Evolutionary conservation across 495 filamentous ascomycete genomes (phyloP), one percentile per base, ranked within the genome.

Genomic region (Neurospora discreta): DNA sequence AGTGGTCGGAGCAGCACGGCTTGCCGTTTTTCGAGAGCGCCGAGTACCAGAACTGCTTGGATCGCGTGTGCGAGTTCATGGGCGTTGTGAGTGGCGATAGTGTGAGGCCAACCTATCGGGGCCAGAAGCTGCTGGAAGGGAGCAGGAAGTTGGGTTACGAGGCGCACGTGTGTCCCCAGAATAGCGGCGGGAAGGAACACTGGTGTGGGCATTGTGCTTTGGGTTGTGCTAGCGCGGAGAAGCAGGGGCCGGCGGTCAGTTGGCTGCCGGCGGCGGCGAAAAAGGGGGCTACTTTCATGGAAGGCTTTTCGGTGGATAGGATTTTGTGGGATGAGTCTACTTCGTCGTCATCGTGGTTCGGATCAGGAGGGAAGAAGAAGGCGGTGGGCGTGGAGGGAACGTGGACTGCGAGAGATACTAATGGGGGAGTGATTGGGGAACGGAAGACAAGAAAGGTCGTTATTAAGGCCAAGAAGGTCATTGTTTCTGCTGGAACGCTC

Each of bases 391-490:
- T 97, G 2, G 74, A 84, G 74, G 93, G 93, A 2, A 84, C 80
- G 18, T 97, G 93, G 93, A 89, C 84, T 3, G 89, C 91, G 23
- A 85, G 91, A 68, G 91, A 92, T 74, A 82, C 83, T 36, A 82
- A 88, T 40, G 86, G 89, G 13, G 86, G 86, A 3, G 79, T 89
- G 4, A 82, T 84, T 26, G 87, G 86, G 0, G 79, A 79, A 18
- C 74, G 80, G n/a, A 84, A 78, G 2, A 82, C 80, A 52, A 84
- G 90, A 20, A 81, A 89, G 74, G 84, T 96, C 18, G 83, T 88
- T 46, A 85, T 97, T 68, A 92, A 87, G 74, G 93, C 94, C 0
- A 94, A 93, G 83, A 91, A 89, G 74, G 92, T 97, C 1, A 86
- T 98, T 30, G 80, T 97, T 13, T 90, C 91, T 2, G 85, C 85